A percentile compares a stretch with the other conserved stretches of the same genome.
Evolutionary conservation across 345 rosid genomes (phyloP).

Genomic region (Tarenaya hassleriana): DNA sequence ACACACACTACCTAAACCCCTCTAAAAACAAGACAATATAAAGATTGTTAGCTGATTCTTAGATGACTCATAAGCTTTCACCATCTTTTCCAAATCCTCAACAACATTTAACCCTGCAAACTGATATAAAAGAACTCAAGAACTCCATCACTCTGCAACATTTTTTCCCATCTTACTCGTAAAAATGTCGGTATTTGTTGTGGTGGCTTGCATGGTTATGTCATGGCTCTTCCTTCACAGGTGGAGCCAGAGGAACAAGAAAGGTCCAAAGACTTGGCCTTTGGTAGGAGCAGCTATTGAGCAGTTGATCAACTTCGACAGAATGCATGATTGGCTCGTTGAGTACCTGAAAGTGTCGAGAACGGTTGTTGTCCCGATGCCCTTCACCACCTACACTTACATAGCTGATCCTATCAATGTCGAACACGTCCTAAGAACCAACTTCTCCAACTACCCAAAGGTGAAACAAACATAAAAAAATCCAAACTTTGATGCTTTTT

Average conservation of each 20-base stretch:
- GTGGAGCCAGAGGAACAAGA: slow-evolving; percentile 65
- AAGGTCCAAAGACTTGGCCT: slow-evolving; percentile 95
- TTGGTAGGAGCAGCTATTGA: slow-evolving; percentile 83
- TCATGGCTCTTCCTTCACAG: slow-evolving; percentile 66
- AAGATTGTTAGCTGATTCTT: slow-evolving; percentile 35
- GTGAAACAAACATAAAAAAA: slow-evolving; percentile 62
- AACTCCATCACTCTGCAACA: slow-evolving; percentile 1
- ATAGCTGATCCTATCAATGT: slow-evolving; percentile 89
- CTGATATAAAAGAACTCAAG: slow-evolving; percentile 9
- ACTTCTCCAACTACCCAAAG: slow-evolving; percentile 84
- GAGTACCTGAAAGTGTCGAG: slow-evolving; percentile 48
- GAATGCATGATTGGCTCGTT: slow-evolving; percentile 95
- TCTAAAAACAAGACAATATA: slow-evolving; percentile 1
- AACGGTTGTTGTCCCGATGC: slow-evolving; percentile 88
- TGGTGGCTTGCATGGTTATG: slow-evolving; percentile 38
- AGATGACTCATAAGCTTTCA: slow-evolving; percentile 27
- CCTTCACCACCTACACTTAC: slow-evolving; percentile 78
- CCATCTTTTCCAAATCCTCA: slow-evolving; percentile 14
- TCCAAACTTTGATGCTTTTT: neutral
- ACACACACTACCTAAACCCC: slow-evolving; percentile 18
- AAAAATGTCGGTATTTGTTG: slow-evolving; percentile 32
- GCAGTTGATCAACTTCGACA: slow-evolving; percentile 63
- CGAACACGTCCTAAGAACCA: slow-evolving; percentile 83
- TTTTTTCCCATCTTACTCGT: neutral
- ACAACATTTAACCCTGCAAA: slow-evolving; percentile 19